Evolutionary conservation across 2,329 filamentous ascomycete species (phyloP).

Genomic region (Monosporascus sp.): DNA sequence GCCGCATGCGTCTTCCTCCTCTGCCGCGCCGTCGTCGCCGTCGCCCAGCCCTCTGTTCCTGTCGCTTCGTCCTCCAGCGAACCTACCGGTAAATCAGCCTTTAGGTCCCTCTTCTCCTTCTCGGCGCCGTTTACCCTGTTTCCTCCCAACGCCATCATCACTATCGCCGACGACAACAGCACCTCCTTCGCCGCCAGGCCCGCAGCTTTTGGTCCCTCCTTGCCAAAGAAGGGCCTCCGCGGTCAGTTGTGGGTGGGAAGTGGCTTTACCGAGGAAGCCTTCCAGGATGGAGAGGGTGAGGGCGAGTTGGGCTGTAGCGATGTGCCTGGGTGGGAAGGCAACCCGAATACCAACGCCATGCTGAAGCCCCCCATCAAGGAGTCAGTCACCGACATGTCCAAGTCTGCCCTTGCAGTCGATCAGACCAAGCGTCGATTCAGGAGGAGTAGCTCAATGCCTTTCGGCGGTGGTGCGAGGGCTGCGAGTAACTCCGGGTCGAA

Average conservation of each 20-base stretch:
- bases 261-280: constrained; percentile 77
- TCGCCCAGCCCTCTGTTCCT: constrained; percentile 6
- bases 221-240: constrained; percentile 73
- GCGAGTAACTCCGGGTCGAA: constrained; percentile 21
- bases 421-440: constrained; percentile 29
- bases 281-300: constrained; percentile 60
- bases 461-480: constrained; percentile 23
- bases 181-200: constrained; percentile 93
- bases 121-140: constrained; percentile 81
- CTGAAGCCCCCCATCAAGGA: constrained; percentile 36
- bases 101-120: constrained; percentile 62
- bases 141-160: constrained; percentile 91
- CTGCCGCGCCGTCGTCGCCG: constrained; percentile 45
- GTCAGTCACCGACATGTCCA: constrained; percentile 18
- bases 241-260: constrained; percentile 91
- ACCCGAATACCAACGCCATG: constrained; percentile 33
- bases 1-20: constrained; percentile 50
- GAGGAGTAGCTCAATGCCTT: constrained; percentile 28
- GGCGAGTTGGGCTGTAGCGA: constrained; percentile 94
- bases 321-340: constrained; percentile 76
- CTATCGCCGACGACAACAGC: constrained; percentile 94
- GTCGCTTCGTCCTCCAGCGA: constrained; percentile 18
- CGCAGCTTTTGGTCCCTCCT: constrained; percentile 80
- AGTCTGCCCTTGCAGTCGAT: constrained; percentile 22
- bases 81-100: constrained; percentile 34